phyloP scores from a whole-genome alignment of 192 early-diverging fungal species.

The Piromyces sp. region DNA sequence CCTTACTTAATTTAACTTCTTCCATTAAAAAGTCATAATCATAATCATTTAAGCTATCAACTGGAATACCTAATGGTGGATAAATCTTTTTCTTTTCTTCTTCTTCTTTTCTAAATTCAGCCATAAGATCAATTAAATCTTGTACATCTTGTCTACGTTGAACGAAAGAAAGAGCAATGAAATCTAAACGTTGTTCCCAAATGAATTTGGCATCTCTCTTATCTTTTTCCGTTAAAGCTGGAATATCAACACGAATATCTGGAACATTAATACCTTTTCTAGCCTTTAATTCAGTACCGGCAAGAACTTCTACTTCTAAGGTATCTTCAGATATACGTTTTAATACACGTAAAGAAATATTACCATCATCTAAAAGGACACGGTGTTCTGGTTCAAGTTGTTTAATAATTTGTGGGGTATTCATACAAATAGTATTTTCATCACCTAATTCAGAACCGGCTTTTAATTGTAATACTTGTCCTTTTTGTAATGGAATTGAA shows the following conservation, averaged over 20 bases:
- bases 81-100: neutral
- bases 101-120: neutral
- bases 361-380: constrained; percentile 32
- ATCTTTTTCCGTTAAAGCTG: constrained; percentile 37
- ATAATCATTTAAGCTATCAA: neutral
- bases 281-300: constrained; percentile 23
- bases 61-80: neutral
- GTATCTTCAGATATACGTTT: constrained; percentile 18
- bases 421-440: constrained; percentile 11
- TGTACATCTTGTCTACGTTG: constrained; percentile 26
- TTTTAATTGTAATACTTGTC: constrained; percentile 5
- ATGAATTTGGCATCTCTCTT: constrained; percentile 22
- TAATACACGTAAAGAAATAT: constrained; percentile 14
- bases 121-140: constrained; percentile 14
- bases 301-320: constrained; percentile 21
- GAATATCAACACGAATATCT: constrained; percentile 21
- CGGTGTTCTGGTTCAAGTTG: constrained; percentile 25
- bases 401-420: constrained; percentile 17
- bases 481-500: constrained; percentile 14
- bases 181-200: constrained; percentile 24
- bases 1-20: neutral
- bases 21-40: neutral
- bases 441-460: constrained; percentile 1
- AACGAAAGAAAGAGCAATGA: constrained; percentile 29
- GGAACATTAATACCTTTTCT: constrained; percentile 41